phyloP scores from a whole-genome alignment of 306 rosid species.

The Begonia masoniana region DNA sequence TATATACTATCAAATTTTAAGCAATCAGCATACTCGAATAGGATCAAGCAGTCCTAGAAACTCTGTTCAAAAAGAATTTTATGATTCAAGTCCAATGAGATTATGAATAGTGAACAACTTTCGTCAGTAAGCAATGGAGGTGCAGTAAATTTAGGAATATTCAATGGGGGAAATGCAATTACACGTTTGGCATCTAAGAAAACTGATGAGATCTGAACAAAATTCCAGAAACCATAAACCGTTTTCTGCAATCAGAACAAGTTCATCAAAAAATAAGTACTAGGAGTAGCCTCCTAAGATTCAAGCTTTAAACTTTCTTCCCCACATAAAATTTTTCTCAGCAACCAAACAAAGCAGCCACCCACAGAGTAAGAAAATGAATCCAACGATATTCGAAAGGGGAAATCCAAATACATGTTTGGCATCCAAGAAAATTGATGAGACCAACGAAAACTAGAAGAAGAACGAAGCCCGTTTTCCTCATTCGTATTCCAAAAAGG shows the following conservation, averaged over 20 bases:
- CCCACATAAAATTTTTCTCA: constrained; percentile 1
- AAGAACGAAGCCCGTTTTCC: background rate
- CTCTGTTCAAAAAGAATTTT: too few relatives aligned
- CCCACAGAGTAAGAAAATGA: constrained; percentile 1
- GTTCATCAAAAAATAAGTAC: background rate
- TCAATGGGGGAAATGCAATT: background rate
- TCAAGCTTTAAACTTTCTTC: background rate
- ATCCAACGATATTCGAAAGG: too few relatives aligned
- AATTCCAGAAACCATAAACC: background rate
- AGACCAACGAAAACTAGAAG: background rate
- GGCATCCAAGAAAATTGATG: constrained; percentile 1
- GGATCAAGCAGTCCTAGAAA: too few relatives aligned
- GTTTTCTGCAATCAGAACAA: background rate
- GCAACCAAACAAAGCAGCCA: background rate
- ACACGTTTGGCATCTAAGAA: constrained; percentile 3
- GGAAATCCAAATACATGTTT: background rate
- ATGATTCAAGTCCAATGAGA: too few relatives aligned
- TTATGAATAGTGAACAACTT: too few relatives aligned
- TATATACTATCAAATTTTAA: too few relatives aligned
- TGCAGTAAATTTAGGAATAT: too few relatives aligned
- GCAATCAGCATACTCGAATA: too few relatives aligned
- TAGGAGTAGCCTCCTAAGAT: background rate
- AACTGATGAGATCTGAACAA: background rate
- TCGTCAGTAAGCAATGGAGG: background rate
- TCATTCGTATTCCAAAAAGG: background rate